A percentile compares a stretch with the other conserved stretches of the same genome.
phyloP scores from a whole-genome alignment of 345 rosid species.

The Rhizophora apiculata region DNA sequence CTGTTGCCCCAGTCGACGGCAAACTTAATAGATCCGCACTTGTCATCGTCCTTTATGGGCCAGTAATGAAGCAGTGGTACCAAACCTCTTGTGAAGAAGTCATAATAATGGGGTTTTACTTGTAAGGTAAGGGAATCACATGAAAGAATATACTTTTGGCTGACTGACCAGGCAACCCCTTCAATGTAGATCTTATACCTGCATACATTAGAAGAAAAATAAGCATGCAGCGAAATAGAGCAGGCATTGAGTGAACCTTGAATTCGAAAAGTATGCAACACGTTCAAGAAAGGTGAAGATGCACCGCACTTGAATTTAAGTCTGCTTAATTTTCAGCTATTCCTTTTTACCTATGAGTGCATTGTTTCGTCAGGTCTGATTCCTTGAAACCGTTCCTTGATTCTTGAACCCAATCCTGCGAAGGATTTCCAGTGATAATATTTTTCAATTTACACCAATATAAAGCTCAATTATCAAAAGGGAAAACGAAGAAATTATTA shows the following conservation, averaged over 20 bases:
- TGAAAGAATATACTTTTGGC: conserved; percentile 79
- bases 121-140: conserved; percentile 67
- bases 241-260: too few relatives aligned
- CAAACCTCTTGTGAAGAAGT: conserved; percentile 67
- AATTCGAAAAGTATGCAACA: too few relatives aligned
- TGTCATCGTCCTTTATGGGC: conserved; percentile 58
- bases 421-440: too few relatives aligned
- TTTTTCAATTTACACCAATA: too few relatives aligned
- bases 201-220: neutral
- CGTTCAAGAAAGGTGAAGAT: too few relatives aligned
- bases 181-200: conserved; percentile 84
- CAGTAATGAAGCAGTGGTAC: conserved; percentile 66
- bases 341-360: conserved; percentile 50
- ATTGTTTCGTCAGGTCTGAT: conserved; percentile 68
- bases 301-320: too few relatives aligned
- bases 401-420: conserved; percentile 66
- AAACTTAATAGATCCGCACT: conserved; percentile 67
- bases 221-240: too few relatives aligned
- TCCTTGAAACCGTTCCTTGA: conserved; percentile 54
- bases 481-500: too few relatives aligned
- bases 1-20: conserved; percentile 80
- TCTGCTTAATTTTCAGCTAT: neutral
- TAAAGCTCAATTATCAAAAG: too few relatives aligned
- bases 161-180: conserved; percentile 86
- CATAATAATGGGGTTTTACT: conserved; percentile 60